A percentile compares a stretch with the other conserved stretches of the same genome.
phyloP scores from a whole-genome alignment of 2,329 filamentous ascomycete genomes.

The Trichoderma guizhouense region DNA sequence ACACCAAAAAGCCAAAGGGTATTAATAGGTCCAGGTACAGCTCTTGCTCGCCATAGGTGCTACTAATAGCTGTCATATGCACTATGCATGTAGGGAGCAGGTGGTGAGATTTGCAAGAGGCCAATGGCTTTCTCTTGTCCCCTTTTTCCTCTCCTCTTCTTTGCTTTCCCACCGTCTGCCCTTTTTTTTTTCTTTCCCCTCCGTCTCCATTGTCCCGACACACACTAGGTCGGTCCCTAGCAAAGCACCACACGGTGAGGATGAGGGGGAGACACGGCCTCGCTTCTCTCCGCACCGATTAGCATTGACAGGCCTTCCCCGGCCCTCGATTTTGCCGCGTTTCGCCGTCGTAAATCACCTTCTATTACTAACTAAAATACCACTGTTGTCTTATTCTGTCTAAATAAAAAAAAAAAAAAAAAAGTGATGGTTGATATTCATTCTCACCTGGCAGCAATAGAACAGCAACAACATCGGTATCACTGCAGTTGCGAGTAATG shows the following conservation, averaged over 20 bases:
- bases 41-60: neutral
- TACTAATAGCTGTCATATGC: neutral
- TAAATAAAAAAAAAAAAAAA: neutral
- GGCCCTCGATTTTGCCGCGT: neutral
- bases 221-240: neutral
- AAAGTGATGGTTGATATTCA: neutral
- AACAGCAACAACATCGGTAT: neutral
- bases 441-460: neutral
- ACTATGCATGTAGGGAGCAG: constrained; percentile 6
- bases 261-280: neutral
- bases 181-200: neutral
- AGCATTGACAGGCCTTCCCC: constrained; percentile 11
- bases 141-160: neutral
- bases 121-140: neutral
- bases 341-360: neutral
- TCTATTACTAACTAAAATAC: neutral
- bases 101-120: neutral
- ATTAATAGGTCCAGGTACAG: neutral
- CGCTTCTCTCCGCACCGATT: constrained; percentile 15
- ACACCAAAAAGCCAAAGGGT: neutral
- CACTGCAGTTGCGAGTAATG: neutral
- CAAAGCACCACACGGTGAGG: neutral
- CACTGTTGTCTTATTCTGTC: neutral
- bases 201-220: neutral
- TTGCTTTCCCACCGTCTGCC: neutral